Percentiles rank a stretch among this genome's conserved stretches.
These are phyloP conservation scores for Leccinum fibrillosum DNA, from an alignment of 768 basidiomycete genomes.

Conservation along the genomic window DNA sequence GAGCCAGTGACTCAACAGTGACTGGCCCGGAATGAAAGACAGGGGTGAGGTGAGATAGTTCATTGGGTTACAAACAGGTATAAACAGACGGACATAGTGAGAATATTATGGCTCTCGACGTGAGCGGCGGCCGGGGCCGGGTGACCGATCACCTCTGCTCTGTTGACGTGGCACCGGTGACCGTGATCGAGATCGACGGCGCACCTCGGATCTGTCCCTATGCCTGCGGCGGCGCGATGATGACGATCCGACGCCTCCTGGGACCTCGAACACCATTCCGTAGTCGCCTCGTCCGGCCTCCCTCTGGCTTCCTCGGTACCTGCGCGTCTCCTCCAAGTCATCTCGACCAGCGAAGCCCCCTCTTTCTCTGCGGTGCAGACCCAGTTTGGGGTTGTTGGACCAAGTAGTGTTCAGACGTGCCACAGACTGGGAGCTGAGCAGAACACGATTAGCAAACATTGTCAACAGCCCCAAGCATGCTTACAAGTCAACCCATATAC, in stretches of 20 bases:
- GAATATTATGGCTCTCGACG: conserved; percentile 11
- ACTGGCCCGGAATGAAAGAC: conserved; percentile 15
- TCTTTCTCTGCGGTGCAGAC: conserved; percentile 34
- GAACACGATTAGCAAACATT: conserved; percentile 18
- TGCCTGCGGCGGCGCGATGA: conserved; percentile 43
- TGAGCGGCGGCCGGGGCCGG: conserved; percentile 35
- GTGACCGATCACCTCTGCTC: conserved; percentile 26
- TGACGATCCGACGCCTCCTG: conserved; percentile 27
- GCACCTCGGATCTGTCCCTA: conserved; percentile 34
- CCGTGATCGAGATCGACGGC: conserved; percentile 23
- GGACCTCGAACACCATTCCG: conserved; percentile 85
- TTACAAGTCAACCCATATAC: conserved; percentile 99
- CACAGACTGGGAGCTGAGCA: conserved; percentile 84
- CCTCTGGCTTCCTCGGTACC: conserved; percentile 47
- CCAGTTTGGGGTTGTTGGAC: conserved; percentile 73
- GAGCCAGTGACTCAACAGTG: neutral
- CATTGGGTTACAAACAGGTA: conserved; percentile 20
- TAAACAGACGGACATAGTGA: conserved; percentile 14
- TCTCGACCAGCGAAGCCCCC: conserved; percentile 67
- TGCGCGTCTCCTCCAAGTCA: conserved; percentile 68
- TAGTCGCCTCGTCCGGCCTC: conserved; percentile 42
- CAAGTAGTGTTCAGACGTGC: conserved; percentile 78
- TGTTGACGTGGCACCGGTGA: conserved; percentile 22
- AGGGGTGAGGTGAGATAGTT: conserved; percentile 2
- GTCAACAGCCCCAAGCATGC: conserved; percentile 28